These are phyloP conservation scores for Tolypocladium nubicola DNA, from an alignment of 2,329 filamentous ascomycete genomes.

Conservation along the genomic window DNA sequence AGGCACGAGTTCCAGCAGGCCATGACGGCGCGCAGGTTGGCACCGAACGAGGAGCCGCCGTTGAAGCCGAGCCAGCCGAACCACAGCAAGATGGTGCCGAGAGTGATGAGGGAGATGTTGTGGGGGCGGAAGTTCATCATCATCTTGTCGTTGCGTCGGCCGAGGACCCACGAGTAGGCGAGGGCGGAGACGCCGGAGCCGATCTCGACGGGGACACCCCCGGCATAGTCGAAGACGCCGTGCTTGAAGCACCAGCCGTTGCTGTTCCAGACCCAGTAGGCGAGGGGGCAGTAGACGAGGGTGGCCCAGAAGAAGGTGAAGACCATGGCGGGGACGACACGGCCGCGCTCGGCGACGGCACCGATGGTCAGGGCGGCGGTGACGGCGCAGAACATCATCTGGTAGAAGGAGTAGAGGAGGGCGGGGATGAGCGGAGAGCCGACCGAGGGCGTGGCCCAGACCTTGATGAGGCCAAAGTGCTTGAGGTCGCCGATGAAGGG, in stretches of 20 bases:
- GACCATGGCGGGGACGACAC: constrained; percentile 85
- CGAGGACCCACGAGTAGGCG: constrained; percentile 92
- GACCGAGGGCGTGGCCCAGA: constrained; percentile 72
- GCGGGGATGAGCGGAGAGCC: constrained; percentile 83
- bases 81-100: constrained; percentile 93
- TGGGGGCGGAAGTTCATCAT: constrained; percentile 99
- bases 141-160: constrained; percentile 96
- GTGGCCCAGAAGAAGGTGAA: constrained; percentile 97
- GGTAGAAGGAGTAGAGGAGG: constrained; percentile 89
- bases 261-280: constrained; percentile 92
- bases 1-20: constrained; percentile 97
- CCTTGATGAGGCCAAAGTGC: constrained; percentile 82
- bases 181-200: constrained; percentile 85
- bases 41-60: constrained; percentile 87
- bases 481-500: constrained; percentile 85
- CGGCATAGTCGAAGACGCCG: constrained; percentile 92
- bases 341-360: constrained; percentile 86
- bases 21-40: constrained; percentile 88
- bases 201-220: constrained; percentile 95
- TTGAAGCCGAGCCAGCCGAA: constrained; percentile 99
- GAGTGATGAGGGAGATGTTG: constrained; percentile 94
- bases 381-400: constrained; percentile 97
- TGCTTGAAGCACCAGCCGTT: constrained; percentile 90
- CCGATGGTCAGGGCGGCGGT: constrained; percentile 88
- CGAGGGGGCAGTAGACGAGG: constrained; percentile 91